Base-by-base conservation (phyloP, 23 red algal genomes). In the Gracilaria gracilis region DNA sequence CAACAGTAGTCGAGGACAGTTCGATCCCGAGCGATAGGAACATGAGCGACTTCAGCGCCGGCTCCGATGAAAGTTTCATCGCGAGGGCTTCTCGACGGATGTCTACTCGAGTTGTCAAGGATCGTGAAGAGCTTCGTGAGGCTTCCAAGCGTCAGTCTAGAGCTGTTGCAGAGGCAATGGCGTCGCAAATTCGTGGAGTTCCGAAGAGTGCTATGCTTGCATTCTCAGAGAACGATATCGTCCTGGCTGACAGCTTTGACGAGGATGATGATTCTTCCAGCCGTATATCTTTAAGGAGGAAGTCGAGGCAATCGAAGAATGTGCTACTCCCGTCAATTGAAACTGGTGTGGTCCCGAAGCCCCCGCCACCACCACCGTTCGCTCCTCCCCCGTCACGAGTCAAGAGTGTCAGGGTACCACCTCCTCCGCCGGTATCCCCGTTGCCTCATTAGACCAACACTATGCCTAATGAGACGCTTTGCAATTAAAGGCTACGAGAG, bases 281-380 rank as follows among this genome's bases (percentile, higher is more conserved):
- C 21, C 53, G 54, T 28, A 40, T 29, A 7, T 70, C 71, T 15
- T 61, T 90, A 16, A 70, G 87, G 54, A 71, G 87, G 31, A 75
- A 51, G 27, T 70, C 73, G 16, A 50, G 65, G 27, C 33, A 62
- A 25, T 32, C 49, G 61, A 83, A 82, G 62, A 92, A 65, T n/a
- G 67, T 83, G 8, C 77, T 39, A 42, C 23, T 83, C 28, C 77
- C 78, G 27, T 51, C 40, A 40, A 38, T 94, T 59, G 37, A 61
- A n/a, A 53, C 82, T 13, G 92, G 92, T 20, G 74, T 73, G 11
- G 83, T 94, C 42, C 92, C 92, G 42, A 48, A 44, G 59, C 92
- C 92, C n/a, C 92, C 92, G n/a, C 92, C 92, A 37, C 92, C 92
- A 61, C 92, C 92, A 21, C 91, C 92, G 57, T 94, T 94, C 47